Percentiles rank a stretch among this genome's conserved stretches.
Conservation (phyloP, 106 monocot genomes). For the Phalaenopsis aphrodite region DNA sequence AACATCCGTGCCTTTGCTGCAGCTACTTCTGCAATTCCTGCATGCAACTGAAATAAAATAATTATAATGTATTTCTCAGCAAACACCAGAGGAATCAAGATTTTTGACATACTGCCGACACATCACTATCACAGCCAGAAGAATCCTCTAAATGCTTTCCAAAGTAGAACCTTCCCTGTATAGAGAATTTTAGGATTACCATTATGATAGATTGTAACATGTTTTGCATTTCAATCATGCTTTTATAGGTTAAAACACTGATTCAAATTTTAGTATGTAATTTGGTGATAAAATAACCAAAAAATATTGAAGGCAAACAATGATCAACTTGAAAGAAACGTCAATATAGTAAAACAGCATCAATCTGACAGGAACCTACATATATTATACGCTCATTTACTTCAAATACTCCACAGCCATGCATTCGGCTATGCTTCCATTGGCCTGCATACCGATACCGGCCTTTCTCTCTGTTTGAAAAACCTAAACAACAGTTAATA, state of each 20-base stretch:
- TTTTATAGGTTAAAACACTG: not conserved
- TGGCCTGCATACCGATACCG: constrained; percentile 81
- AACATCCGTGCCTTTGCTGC: constrained; percentile 94
- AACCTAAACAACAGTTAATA: constrained; percentile 5
- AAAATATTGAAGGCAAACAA: not conserved
- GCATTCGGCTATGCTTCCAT: constrained; percentile 90
- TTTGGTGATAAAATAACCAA: not conserved
- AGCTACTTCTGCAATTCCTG: constrained; percentile 86
- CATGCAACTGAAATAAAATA: constrained; percentile 60
- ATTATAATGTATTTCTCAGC: constrained; percentile 7
- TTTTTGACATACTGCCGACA: constrained; percentile 47
- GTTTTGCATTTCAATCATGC: not conserved
- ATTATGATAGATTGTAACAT: not conserved
- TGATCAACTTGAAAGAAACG: not conserved
- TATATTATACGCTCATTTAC: constrained; percentile 66
- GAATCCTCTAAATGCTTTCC: constrained; percentile 68
- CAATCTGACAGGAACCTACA: constrained; percentile 32
- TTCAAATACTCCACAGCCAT: constrained; percentile 87
- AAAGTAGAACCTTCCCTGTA: constrained; percentile 87
- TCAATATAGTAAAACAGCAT: not conserved
- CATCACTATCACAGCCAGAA: constrained; percentile 59
- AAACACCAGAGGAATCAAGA: not conserved
- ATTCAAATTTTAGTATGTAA: not conserved
- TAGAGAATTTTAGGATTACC: not conserved
- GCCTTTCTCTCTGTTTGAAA: constrained; percentile 57